Base-by-base conservation (phyloP, 148 eudicot species). In the Rhododendron ovatum region DNA sequence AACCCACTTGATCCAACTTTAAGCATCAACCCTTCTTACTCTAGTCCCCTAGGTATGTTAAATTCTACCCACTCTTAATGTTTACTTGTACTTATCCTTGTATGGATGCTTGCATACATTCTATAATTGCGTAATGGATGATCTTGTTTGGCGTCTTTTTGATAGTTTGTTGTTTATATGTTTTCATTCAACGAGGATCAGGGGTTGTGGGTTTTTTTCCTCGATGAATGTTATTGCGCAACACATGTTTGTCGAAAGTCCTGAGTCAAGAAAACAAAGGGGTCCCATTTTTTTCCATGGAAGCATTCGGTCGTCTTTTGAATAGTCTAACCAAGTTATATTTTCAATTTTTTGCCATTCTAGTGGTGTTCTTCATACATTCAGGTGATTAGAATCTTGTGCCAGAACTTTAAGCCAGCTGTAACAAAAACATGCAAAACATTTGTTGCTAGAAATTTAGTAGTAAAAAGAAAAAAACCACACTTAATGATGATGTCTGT, bases 11-110 rank as follows among this genome's bases (percentile, higher is more conserved):
- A 78, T 86, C 33, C 63, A 51, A 67, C 59, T 33, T 37, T 71
- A 11, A 26, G 86, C 84, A 78, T 81, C 82, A 75, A 35, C 88
- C 84, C 22, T 28, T 84, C 30, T 39, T 43, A 7, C 84, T 91
- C 82, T 86, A 63, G 10, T 84, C 87, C 77, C 48, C 85, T 86
- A 35, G 91, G 88, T 83, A 65, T 87, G 75, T 37, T 78, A 83
- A 63, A 17, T 55, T 73, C 75, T 80, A 12, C 79, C 67, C 76
- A 79, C 88, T 51, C 28, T 26, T 63, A 61, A 63, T 63, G 11
- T 63, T 63, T 63, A n/a, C 28, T 63, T 86, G 78, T 75, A 2
- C 63, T n/a, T 85, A 76, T 10, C 81, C 30, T 13, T 45, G 33
- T 45, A 17, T 80, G 24, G 18, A 48, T 80, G 61, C 53, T 7